A percentile compares a stretch with the other conserved stretches of the same genome.
Evolutionary conservation across 2,329 filamentous ascomycete genomes (phyloP).

Genomic region (Stromatinia cepivora): DNA sequence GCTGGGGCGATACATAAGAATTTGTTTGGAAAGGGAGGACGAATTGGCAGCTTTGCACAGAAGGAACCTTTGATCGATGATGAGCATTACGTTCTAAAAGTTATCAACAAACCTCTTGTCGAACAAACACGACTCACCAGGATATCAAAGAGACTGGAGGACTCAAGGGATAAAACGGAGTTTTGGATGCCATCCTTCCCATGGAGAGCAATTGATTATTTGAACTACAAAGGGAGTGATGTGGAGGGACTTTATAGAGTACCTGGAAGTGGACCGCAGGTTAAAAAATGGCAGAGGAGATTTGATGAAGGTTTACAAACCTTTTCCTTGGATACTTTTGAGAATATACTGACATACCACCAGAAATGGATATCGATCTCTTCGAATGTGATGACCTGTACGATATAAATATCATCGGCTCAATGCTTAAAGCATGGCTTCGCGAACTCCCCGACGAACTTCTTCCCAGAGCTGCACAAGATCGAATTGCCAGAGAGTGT

Average conservation of each 20-base stretch:
- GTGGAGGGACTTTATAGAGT: conserved; percentile 92
- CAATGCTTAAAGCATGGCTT: conserved; percentile 95
- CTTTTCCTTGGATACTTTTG: neutral
- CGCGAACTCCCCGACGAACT: conserved; percentile 93
- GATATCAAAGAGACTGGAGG: conserved; percentile 85
- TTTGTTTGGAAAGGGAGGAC: conserved; percentile 74
- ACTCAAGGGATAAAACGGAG: conserved; percentile 91
- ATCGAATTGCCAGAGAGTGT: conserved; percentile 77
- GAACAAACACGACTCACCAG: conserved; percentile 89
- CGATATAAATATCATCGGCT: conserved; percentile 95
- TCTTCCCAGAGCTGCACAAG: conserved; percentile 81
- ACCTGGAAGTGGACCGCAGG: conserved; percentile 83
- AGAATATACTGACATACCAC: conserved; percentile 28
- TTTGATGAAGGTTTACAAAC: conserved; percentile 73
- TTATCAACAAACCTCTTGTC: conserved; percentile 82
- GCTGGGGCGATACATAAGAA: conserved; percentile 81
- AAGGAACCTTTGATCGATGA: conserved; percentile 68
- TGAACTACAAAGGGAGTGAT: conserved; percentile 92
- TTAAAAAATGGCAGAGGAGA: conserved; percentile 89
- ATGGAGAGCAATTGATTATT: conserved; percentile 92
- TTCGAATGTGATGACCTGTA: conserved; percentile 86
- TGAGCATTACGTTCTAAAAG: conserved; percentile 79
- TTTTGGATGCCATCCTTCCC: conserved; percentile 98
- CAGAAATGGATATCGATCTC: conserved; percentile 85
- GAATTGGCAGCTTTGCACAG: conserved; percentile 68